Evolutionary conservation across 805 yeast genomes (phyloP).

Genomic region (Jamesozyma jinghongensis): DNA sequence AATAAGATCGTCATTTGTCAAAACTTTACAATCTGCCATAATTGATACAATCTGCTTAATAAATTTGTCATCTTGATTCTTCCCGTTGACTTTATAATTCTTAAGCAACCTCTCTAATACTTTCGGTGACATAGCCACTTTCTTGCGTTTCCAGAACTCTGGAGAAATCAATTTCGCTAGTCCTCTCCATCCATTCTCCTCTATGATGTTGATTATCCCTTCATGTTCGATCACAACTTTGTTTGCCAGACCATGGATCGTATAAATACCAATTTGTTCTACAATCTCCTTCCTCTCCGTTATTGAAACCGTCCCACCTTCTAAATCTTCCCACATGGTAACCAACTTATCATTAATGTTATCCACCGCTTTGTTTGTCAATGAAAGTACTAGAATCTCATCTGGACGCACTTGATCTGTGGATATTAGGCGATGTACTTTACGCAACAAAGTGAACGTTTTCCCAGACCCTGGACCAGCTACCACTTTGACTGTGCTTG

Average conservation of each 20-base stretch:
- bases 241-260: slow-evolving; percentile 59
- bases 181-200: slow-evolving; percentile 46
- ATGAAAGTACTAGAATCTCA: slow-evolving; percentile 51
- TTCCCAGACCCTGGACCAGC: slow-evolving; percentile 78
- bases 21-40: slow-evolving; percentile 30
- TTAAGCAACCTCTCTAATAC: slow-evolving; percentile 16
- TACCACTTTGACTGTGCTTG: slow-evolving; percentile 39
- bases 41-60: slow-evolving; percentile 21
- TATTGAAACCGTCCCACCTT: slow-evolving; percentile 10
- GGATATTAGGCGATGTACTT: slow-evolving; percentile 41
- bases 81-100: slow-evolving; percentile 8
- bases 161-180: slow-evolving; percentile 31
- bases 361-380: slow-evolving; percentile 62
- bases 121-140: slow-evolving; percentile 7
- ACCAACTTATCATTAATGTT: slow-evolving; percentile 32
- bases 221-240: slow-evolving; percentile 35
- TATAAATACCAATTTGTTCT: slow-evolving; percentile 36
- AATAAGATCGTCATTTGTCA: slow-evolving; percentile 28
- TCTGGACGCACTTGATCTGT: slow-evolving; percentile 35
- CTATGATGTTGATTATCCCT: slow-evolving; percentile 36
- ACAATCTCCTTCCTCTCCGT: slow-evolving; percentile 11
- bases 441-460: slow-evolving; percentile 47
- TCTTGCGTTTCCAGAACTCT: slow-evolving; percentile 11
- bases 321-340: slow-evolving; percentile 28
- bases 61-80: slow-evolving; percentile 3